Base-by-base conservation (phyloP, 1,284 basidiomycete species). In the Moesziomyces antarcticus region DNA sequence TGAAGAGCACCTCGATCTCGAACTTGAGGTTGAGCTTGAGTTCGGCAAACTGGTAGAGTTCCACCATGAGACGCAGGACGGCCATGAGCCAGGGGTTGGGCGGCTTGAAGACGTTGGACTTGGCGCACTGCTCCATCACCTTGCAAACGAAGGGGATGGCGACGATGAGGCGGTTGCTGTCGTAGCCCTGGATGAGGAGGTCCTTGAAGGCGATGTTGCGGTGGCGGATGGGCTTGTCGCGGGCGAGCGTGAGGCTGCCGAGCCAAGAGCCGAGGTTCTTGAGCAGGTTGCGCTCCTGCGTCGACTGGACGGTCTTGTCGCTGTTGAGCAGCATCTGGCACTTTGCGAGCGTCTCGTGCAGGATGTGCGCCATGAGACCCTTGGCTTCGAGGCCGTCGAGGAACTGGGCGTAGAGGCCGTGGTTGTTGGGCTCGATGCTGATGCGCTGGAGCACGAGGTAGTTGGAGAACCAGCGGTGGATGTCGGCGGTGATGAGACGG, bases 41-140 rank as follows among this genome's bases (percentile, higher is more conserved):
- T 79, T 99, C 95, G 4, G 94, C 96, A 78, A 91, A 97, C 82
- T 96, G 93, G 85, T 99, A 99, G 21, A 99, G 88, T 85, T 99
- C 97, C 43, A 91, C 93, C 50, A 99, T 89, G 25, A 99, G 88
- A 70, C 92, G 90, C 75, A 99, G 87, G 67, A 99, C 92, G 0
- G 92, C 95, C 91, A 97, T 94, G 59, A 99, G 86, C 97, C 97
- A 99, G 1, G 97, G 97, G 85, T 99, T 99, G 25, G 97, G 97
- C 18, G 93, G 92, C 80, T 89, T 91, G 89, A 99, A 99, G 40
- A 99, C 93, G 69, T 88, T 90, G 45, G 94, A 97, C 81, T 91
- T 90, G 56, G 90, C 88, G 78, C 93, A 95, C 53, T 93, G 93
- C 82, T 95, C 93, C 56, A 99, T 88, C 5, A 96, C 91, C 85